Percentiles rank a stretch among this genome's conserved stretches.
Conservation (phyloP, 2,329 filamentous ascomycete species). For the Biscogniauxia sp. region DNA sequence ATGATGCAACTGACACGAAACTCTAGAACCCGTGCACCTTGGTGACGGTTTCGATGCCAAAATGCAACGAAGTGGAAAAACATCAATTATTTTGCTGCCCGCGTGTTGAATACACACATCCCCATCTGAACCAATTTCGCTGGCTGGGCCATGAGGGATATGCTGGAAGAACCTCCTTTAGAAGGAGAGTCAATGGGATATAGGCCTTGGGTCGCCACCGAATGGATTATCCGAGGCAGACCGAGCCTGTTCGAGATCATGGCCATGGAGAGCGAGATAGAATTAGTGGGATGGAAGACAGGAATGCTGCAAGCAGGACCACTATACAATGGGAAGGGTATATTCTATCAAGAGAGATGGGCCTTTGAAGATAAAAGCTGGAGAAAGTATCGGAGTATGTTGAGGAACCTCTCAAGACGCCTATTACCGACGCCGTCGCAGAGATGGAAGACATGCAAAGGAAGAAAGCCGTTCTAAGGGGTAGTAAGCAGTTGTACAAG, state of each 20-base stretch:
- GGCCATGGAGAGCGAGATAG: background rate
- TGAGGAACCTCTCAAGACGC: background rate
- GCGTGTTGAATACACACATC: background rate
- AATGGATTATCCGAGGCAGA: background rate
- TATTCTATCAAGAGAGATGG: background rate
- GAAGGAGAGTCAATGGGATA: background rate
- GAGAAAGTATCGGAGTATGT: background rate
- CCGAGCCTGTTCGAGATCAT: background rate
- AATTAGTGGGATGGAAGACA: background rate
- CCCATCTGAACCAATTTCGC: background rate
- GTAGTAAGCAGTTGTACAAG: too few species aligned
- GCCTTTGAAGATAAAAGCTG: background rate
- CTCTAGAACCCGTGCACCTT: background rate
- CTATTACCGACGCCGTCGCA: background rate
- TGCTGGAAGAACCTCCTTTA: background rate
- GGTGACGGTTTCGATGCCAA: background rate
- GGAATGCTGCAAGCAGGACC: background rate
- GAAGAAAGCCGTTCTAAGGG: background rate
- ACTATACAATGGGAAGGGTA: background rate
- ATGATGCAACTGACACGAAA: background rate
- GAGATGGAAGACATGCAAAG: background rate
- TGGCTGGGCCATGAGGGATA: background rate
- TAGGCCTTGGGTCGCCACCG: background rate
- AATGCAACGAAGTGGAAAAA: background rate
- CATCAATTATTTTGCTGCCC: background rate